These are phyloP conservation scores for Colletotrichum sp. DNA, from an alignment of 2,329 filamentous ascomycete species.

Conservation along the genomic window DNA sequence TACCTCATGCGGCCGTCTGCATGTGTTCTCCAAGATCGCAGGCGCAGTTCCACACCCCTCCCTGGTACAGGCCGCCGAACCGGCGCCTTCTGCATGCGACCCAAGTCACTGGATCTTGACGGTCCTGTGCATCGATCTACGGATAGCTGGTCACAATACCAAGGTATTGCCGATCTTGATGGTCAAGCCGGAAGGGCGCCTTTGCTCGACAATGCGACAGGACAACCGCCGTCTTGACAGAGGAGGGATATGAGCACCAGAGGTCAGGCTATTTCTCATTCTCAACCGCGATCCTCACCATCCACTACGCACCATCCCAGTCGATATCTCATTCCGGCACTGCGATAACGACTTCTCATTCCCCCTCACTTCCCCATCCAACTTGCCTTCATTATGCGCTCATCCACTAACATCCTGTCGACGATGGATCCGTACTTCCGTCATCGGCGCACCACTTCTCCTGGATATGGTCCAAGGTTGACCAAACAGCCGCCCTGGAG, in stretches of 20 bases:
- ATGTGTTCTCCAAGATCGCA: constrained; percentile 5
- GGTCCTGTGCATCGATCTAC: background rate
- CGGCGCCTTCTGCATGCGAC: constrained; percentile 6
- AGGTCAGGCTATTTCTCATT: background rate
- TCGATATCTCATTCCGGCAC: background rate
- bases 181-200: background rate
- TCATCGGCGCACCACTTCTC: background rate
- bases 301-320: background rate
- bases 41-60: background rate
- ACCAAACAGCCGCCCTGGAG: background rate
- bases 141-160: background rate
- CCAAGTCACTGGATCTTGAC: constrained; percentile 13
- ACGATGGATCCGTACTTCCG: background rate
- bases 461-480: background rate
- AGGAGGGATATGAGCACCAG: background rate
- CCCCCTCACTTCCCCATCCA: background rate
- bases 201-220: background rate
- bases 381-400: background rate
- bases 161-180: background rate
- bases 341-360: background rate
- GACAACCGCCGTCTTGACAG: background rate
- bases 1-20: background rate
- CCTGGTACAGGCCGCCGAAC: background rate
- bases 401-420: background rate
- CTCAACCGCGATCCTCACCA: background rate